A percentile compares a stretch with the other conserved stretches of the same genome.
phyloP scores from a whole-genome alignment of 768 basidiomycete species.

The Mycena amicta region DNA sequence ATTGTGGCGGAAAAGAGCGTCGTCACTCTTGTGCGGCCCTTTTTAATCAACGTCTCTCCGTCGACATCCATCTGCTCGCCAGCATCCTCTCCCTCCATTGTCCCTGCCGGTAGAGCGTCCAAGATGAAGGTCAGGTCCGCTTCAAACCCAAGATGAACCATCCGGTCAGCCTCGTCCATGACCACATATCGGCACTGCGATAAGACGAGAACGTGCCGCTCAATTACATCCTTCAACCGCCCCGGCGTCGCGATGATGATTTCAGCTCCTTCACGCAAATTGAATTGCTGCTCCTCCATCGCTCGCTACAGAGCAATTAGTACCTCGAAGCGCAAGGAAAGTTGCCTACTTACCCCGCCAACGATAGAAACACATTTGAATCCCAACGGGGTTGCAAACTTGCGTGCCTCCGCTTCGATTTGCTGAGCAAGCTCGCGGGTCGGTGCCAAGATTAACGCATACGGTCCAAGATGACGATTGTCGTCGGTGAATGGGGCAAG shows the following conservation, averaged over 20 bases:
- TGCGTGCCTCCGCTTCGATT: slow-evolving; percentile 89
- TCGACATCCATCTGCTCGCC: slow-evolving; percentile 81
- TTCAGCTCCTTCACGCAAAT: slow-evolving; percentile 96
- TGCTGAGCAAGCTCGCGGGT: slow-evolving; percentile 99
- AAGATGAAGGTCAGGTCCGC: slow-evolving; percentile 92
- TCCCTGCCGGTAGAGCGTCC: slow-evolving; percentile 85
- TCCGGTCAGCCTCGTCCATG: slow-evolving; percentile 99
- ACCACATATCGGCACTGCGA: slow-evolving; percentile 98
- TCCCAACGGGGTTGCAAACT: slow-evolving; percentile 88
- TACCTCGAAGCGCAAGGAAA: slow-evolving; percentile 7
- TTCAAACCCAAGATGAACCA: slow-evolving; percentile 98
- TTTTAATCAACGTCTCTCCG: slow-evolving; percentile 65
- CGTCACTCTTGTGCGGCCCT: slow-evolving; percentile 87
- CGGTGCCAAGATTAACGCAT: slow-evolving; percentile 89
- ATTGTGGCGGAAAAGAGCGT: slow-evolving; percentile 98
- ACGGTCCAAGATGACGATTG: slow-evolving; percentile 91
- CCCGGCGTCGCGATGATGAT: slow-evolving; percentile 99
- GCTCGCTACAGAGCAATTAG: slow-evolving; percentile 56
- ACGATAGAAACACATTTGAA: slow-evolving; percentile 97
- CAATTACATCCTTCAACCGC: slow-evolving; percentile 96
- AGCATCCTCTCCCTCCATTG: slow-evolving; percentile 84
- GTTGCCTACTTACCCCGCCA: slow-evolving; percentile 72
- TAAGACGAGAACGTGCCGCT: slow-evolving; percentile 92
- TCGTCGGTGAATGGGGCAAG: slow-evolving; percentile 89
- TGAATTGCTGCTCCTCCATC: slow-evolving; percentile 97